Percentiles rank a stretch among this genome's conserved stretches.
phyloP scores from a whole-genome alignment of 192 early-diverging fungal species.

The Funneliformis geosporum region DNA sequence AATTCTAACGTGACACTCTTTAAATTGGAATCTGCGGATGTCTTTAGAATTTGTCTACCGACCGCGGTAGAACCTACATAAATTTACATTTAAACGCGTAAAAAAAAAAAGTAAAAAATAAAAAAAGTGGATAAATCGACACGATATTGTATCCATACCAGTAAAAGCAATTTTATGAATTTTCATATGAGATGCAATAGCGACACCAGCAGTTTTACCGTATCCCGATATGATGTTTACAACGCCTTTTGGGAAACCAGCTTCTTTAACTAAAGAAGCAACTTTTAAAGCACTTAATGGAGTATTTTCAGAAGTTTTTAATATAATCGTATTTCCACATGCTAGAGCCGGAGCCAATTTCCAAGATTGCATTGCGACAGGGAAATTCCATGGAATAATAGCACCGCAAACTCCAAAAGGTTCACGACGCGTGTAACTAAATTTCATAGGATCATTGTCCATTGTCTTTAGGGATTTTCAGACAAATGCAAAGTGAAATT shows the following conservation, averaged over 20 bases:
- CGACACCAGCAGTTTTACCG: conserved; percentile 65
- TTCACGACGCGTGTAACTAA: conserved; percentile 55
- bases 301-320: conserved; percentile 79
- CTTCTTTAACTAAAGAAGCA: conserved; percentile 61
- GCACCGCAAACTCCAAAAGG: conserved; percentile 73
- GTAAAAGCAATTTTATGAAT: conserved; percentile 79
- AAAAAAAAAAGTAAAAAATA: conserved; percentile 15
- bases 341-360: conserved; percentile 77
- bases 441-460: background rate
- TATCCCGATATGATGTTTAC: conserved; percentile 85
- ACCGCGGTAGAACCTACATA: conserved; percentile 61
- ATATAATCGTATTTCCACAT: conserved; percentile 61
- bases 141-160: conserved; percentile 39
- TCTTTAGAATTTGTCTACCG: conserved; percentile 61
- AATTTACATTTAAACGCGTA: too few species aligned
- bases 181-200: conserved; percentile 67
- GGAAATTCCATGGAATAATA: conserved; percentile 82
- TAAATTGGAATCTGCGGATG: conserved; percentile 61
- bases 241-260: conserved; percentile 78
- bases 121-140: background rate
- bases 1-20: conserved; percentile 87
- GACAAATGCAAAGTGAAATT: too few species aligned
- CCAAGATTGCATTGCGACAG: conserved; percentile 72
- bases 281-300: conserved; percentile 66
- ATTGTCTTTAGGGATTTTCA: background rate